A percentile compares a stretch with the other conserved stretches of the same genome.
Conservation (phyloP, 306 rosid genomes). For the Rubus parviflorus region DNA sequence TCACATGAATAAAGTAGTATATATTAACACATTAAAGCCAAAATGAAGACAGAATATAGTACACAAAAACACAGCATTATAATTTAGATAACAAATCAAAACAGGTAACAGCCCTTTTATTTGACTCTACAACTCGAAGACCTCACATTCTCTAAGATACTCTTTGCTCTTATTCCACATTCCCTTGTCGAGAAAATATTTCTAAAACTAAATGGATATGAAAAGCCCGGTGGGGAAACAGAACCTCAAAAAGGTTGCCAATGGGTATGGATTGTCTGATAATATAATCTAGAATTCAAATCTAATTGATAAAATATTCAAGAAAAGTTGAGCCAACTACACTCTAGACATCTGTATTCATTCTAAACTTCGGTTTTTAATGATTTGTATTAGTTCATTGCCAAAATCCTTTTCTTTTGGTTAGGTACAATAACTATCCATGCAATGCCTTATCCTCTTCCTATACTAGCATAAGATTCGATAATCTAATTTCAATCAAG, state of each 20-base stretch:
- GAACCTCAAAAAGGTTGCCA: neutral
- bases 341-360: neutral
- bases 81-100: slow-evolving; percentile 4
- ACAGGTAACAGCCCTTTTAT: neutral
- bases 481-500: neutral
- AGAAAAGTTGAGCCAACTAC: neutral
- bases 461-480: neutral
- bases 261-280: neutral
- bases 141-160: neutral
- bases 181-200: neutral
- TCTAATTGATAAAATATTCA: neutral
- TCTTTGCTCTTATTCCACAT: neutral
- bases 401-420: no score
- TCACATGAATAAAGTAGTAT: slow-evolving; percentile 21
- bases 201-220: neutral
- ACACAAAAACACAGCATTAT: neutral
- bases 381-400: no score
- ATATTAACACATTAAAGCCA: slow-evolving; percentile 6
- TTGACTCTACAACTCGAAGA: neutral
- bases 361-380: no score
- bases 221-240: no score
- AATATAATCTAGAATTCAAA: neutral
- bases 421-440: neutral
- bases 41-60: slow-evolving; percentile 13
- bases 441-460: neutral